Percentiles rank a stretch among this genome's conserved stretches.
These are phyloP conservation scores for Excoecaria agallocha DNA, from an alignment of 345 rosid species.

Conservation along the genomic window DNA sequence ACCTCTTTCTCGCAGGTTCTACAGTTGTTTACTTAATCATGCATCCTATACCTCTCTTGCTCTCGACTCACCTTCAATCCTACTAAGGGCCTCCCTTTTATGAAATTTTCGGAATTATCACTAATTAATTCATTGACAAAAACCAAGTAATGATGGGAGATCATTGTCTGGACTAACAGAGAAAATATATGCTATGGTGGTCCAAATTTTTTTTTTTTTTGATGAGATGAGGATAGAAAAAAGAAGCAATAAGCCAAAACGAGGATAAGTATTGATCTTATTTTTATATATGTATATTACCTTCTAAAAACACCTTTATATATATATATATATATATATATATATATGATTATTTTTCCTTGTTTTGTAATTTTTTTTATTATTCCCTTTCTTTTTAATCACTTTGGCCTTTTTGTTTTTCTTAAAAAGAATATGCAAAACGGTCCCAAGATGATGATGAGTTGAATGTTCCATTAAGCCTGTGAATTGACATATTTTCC, in stretches of 20 bases:
- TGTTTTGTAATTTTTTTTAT: not conserved
- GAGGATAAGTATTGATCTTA: constrained; percentile 11
- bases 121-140: constrained; percentile 12
- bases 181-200: constrained; percentile 21
- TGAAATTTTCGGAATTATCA: not conserved
- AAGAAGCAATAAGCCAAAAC: constrained; percentile 5
- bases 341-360: too few species aligned
- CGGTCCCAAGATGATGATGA: constrained; percentile 40
- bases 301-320: not conserved
- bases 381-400: constrained; percentile 14
- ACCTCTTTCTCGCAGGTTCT: too few species aligned
- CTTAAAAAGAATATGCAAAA: constrained; percentile 19
- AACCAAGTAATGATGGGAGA: constrained; percentile 33
- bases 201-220: constrained; percentile 23
- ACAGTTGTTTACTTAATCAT: too few species aligned
- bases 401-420: constrained; percentile 21
- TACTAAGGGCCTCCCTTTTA: not conserved
- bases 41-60: too few species aligned
- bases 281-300: not conserved
- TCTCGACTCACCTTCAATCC: not conserved
- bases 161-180: constrained; percentile 23
- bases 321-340: too few species aligned
- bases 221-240: constrained; percentile 35
- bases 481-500: not conserved
- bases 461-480: constrained; percentile 23